These are phyloP conservation scores for Solanum piurae DNA, from an alignment of 257 asterid species.

Conservation along the genomic window DNA sequence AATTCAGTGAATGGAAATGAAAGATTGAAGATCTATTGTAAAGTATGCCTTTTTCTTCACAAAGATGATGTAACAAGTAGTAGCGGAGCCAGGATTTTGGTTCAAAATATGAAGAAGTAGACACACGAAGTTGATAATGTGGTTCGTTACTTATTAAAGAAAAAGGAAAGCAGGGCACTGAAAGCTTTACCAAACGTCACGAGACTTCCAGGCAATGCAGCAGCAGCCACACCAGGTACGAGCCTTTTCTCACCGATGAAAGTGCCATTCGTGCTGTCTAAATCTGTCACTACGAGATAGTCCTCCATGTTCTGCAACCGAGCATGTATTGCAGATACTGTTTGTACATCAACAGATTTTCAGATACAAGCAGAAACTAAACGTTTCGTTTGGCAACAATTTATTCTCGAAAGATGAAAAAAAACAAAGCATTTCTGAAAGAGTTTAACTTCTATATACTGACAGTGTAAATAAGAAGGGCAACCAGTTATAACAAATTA, in stretches of 20 bases:
- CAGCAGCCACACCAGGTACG: conserved; percentile 53
- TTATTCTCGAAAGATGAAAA: background rate
- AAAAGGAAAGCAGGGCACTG: background rate
- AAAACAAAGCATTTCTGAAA: background rate
- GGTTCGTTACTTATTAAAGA: background rate
- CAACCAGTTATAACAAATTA: background rate
- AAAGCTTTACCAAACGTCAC: conserved; percentile 54
- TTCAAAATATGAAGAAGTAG: background rate
- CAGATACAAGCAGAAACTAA: background rate
- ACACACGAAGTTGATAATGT: background rate
- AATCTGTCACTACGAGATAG: conserved; percentile 62
- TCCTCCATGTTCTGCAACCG: conserved; percentile 57
- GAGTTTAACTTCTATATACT: background rate
- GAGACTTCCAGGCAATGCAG: conserved; percentile 68
- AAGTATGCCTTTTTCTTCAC: background rate
- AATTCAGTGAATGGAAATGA: background rate
- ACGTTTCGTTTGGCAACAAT: background rate
- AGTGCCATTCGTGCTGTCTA: conserved; percentile 93
- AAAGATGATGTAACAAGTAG: background rate
- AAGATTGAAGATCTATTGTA: background rate
- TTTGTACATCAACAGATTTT: background rate
- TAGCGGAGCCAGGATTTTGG: background rate
- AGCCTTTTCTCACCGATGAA: conserved; percentile 64
- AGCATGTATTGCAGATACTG: conserved; percentile 79
- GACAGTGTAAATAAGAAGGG: background rate